Percentiles rank a stretch among this genome's conserved stretches.
phyloP scores from a whole-genome alignment of 2,329 filamentous ascomycete genomes.

The Nectriaceae sp. region DNA sequence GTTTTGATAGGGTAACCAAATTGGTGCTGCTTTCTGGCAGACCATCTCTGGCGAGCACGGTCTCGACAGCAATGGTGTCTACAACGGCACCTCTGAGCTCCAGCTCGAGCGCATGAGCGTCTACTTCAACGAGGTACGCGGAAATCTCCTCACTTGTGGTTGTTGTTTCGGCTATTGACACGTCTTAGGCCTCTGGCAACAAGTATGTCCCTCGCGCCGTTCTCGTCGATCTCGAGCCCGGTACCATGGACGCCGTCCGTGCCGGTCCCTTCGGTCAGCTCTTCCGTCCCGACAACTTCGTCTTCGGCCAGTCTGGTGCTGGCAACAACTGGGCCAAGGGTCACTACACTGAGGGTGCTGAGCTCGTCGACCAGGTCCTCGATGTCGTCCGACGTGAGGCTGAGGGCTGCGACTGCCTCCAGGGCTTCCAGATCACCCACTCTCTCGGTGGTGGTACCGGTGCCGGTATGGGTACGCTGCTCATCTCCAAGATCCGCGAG shows the following conservation, averaged over 20 bases:
- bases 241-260: slow-evolving; percentile 99
- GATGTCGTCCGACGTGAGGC: slow-evolving; percentile 99
- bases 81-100: slow-evolving; percentile 94
- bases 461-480: slow-evolving; percentile 99
- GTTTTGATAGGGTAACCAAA: slow-evolving; percentile 89
- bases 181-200: slow-evolving; percentile 81
- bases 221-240: slow-evolving; percentile 98
- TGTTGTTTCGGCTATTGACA: background rate
- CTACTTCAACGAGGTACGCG: slow-evolving; percentile 81
- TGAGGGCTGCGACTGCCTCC: slow-evolving; percentile 98
- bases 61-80: slow-evolving; percentile 96
- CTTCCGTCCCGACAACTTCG: slow-evolving; percentile 99
- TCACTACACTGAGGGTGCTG: slow-evolving; percentile 99
- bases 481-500: slow-evolving; percentile 99
- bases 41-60: slow-evolving; percentile 90
- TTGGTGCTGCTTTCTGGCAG: slow-evolving; percentile 99
- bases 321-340: slow-evolving; percentile 99
- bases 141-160: slow-evolving; percentile 3
- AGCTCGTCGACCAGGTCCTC: slow-evolving; percentile 96
- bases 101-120: slow-evolving; percentile 99
- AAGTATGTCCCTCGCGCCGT: slow-evolving; percentile 99
- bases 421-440: slow-evolving; percentile 99
- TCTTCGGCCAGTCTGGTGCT: slow-evolving; percentile 98
- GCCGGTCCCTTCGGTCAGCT: slow-evolving; percentile 98
- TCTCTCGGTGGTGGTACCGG: slow-evolving; percentile 99